Evolutionary conservation across 768 basidiomycete species (phyloP).

Genomic region (Tremella mesenterica): DNA sequence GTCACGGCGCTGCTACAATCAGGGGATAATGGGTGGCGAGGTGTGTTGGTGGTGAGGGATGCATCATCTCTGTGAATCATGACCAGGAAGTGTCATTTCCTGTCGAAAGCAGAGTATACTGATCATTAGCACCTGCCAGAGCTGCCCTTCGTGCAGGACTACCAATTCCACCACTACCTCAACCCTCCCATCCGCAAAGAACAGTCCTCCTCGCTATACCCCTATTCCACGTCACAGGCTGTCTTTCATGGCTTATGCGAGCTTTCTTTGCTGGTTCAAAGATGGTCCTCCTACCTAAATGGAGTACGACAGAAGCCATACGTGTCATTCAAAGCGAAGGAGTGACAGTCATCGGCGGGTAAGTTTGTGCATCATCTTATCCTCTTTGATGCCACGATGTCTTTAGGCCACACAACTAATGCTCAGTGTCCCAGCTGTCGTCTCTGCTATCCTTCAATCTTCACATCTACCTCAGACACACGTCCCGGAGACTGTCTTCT

Average conservation of each 20-base stretch:
- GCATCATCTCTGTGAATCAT: neutral
- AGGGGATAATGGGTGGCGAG: too few species aligned
- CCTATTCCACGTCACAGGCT: conserved; percentile 40
- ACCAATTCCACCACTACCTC: conserved; percentile 22
- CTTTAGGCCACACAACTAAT: neutral
- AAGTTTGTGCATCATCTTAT: too few species aligned
- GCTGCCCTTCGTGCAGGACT: conserved; percentile 30
- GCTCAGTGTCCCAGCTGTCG: conserved; percentile 32
- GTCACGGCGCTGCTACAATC: neutral
- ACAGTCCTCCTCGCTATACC: conserved; percentile 36
- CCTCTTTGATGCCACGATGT: neutral
- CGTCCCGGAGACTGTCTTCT: conserved; percentile 35
- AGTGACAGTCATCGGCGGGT: conserved; percentile 36
- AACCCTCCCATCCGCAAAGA: conserved; percentile 19
- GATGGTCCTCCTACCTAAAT: conserved; percentile 29
- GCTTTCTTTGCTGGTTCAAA: conserved; percentile 35
- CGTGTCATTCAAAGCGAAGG: conserved; percentile 22
- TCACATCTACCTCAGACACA: conserved; percentile 14
- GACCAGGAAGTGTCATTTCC: neutral
- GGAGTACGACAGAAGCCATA: conserved; percentile 28
- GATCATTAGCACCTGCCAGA: conserved; percentile 25
- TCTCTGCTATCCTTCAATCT: conserved; percentile 23
- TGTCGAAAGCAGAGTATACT: neutral
- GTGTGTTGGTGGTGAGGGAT: too few species aligned
- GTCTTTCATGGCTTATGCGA: conserved; percentile 36